Evolutionary conservation across 1,284 basidiomycete species (phyloP), one percentile per base, ranked within the genome.

Genomic region (Rhodotorula sp.): DNA sequence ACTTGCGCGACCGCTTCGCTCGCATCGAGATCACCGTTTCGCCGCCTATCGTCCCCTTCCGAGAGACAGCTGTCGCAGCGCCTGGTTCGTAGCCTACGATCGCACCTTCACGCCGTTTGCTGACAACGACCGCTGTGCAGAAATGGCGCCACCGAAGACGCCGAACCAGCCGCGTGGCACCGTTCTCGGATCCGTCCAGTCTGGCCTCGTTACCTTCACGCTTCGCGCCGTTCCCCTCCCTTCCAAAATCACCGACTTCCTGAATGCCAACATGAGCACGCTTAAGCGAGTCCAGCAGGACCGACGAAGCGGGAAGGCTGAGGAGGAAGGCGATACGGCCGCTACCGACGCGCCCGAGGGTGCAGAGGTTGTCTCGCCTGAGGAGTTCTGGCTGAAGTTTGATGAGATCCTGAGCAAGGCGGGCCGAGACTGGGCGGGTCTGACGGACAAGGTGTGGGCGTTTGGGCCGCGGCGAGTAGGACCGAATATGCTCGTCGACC

Each of bases 21-120:
- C 88, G 88, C 70, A 89, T 96, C 62, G 90, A 92, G 62, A 94
- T 99, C 59, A 92, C 95, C 76, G 88, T 90, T 13, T 97, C 94
- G 2, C 89, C 94, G 76, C 94, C 95, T 0, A 95, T 99, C 62
- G 96, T 99, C 8, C 95, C 96, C 2, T 99, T 98, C 84, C 86
- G 96, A 57, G 96, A 99, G 81, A 98, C 95, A 0, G 91, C 92
- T 0, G 86, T 97, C 44, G 90, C 87, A 77, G 91, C 84, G 6
- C 78, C 83, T 73, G 91, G 91, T 90, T 72, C 68, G 84, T 77
- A 19, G 24, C 17, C 20, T 10, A 46, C 9, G 7, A 20, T 49
- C 10, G 9, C 29, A 15, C 6, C 39, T 22, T 36, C 24, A 7
- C 9, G 27, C 1, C 51, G 2, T 17, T 8, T n/a, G 22, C 52